Evolutionary conservation across 345 rosid genomes (phyloP).

Genomic region (Moricandia arvensis): DNA sequence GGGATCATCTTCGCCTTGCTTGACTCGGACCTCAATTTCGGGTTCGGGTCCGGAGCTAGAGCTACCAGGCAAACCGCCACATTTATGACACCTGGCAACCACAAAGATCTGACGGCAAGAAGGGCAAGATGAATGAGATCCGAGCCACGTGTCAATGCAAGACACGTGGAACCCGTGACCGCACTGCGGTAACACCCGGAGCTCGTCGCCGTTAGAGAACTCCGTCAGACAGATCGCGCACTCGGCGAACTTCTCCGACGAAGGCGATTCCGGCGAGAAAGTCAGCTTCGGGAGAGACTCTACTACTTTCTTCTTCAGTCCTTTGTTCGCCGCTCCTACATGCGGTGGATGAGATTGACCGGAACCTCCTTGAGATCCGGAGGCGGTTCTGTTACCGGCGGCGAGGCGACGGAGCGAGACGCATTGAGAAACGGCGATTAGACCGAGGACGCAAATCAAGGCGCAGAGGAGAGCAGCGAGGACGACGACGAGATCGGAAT

Average conservation of each 20-base stretch:
- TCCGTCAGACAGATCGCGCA: conserved; percentile 85
- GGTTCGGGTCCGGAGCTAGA: conserved; percentile 35
- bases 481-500: conserved; percentile 80
- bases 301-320: conserved; percentile 79
- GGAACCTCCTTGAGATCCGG: conserved; percentile 12
- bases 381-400: conserved; percentile 34
- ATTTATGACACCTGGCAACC: conserved; percentile 62
- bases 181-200: conserved; percentile 81
- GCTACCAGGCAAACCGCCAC: conserved; percentile 59
- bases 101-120: conserved; percentile 80
- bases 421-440: conserved; percentile 80
- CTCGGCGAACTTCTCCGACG: conserved; percentile 50
- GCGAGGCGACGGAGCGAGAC: conserved; percentile 88
- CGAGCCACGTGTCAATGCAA: conserved; percentile 94
- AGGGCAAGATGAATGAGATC: conserved; percentile 91
- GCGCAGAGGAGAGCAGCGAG: conserved; percentile 95
- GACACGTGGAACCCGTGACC: conserved; percentile 84
- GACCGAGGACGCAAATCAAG: conserved; percentile 76
- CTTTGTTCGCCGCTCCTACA: conserved; percentile 61
- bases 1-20: conserved; percentile 48
- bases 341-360: conserved; percentile 28
- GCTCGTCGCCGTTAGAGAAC: conserved; percentile 70
- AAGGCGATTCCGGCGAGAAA: conserved; percentile 48
- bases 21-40: conserved; percentile 30
- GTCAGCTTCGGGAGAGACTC: conserved; percentile 67